phyloP scores from a whole-genome alignment of 2,329 filamentous ascomycete species.

The Hypoxylon sp. region DNA sequence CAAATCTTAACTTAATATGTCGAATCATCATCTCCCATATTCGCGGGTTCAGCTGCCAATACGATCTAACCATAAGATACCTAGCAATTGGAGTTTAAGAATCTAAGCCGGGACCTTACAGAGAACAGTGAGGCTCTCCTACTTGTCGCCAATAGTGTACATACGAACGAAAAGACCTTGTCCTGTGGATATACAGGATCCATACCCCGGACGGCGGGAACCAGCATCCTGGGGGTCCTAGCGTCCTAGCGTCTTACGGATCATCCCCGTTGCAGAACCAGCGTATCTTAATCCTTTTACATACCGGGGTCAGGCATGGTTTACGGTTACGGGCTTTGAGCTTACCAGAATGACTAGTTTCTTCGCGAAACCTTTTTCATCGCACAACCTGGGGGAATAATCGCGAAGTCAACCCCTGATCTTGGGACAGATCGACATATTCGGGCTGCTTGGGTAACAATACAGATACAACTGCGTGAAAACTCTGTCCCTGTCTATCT shows the following conservation, averaged over 20 bases:
- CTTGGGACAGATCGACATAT: slow-evolving; percentile 16
- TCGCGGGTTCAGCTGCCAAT: neutral
- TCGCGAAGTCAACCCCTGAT: slow-evolving; percentile 15
- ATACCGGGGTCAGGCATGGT: slow-evolving; percentile 11
- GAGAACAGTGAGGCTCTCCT: slow-evolving; percentile 11
- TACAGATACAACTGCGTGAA: slow-evolving; percentile 7
- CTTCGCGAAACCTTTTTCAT: slow-evolving; percentile 22
- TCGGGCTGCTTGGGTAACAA: slow-evolving; percentile 12
- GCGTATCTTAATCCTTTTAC: slow-evolving; percentile 9
- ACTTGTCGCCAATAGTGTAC: neutral
- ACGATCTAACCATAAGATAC: neutral
- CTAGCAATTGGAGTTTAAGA: neutral
- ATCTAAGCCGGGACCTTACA: neutral
- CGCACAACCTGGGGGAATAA: slow-evolving; percentile 5
- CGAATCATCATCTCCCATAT: neutral
- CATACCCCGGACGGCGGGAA: slow-evolving; percentile 9
- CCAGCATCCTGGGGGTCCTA: slow-evolving; percentile 15
- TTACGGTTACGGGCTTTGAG: slow-evolving; percentile 5
- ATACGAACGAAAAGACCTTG: slow-evolving; percentile 10
- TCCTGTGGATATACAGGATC: slow-evolving; percentile 13
- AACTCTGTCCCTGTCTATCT: slow-evolving; percentile 7
- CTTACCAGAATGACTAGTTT: slow-evolving; percentile 6
- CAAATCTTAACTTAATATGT: neutral
- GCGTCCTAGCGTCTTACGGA: slow-evolving; percentile 23
- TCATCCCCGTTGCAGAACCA: slow-evolving; percentile 13